A percentile compares a stretch with the other conserved stretches of the same genome.
Conservation (phyloP, 306 rosid genomes). For the Alnus glutinosa region DNA sequence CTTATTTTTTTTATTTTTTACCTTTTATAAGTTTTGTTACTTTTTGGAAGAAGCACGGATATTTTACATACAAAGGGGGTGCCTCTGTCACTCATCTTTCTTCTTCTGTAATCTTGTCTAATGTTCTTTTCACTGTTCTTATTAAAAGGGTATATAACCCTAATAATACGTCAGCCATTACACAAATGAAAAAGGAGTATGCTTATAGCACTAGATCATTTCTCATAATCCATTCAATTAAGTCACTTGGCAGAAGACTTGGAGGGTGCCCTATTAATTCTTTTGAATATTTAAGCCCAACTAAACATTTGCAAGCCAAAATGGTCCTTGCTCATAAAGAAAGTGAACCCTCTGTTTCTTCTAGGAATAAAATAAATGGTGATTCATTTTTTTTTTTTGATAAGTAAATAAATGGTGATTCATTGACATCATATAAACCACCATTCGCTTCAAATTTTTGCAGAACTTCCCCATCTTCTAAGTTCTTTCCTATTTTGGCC, state of each 20-base stretch:
- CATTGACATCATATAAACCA: slow-evolving; percentile 28
- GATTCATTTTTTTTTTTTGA: too few relatives aligned
- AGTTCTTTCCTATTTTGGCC: not conserved
- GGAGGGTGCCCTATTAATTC: not conserved
- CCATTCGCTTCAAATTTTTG: not conserved
- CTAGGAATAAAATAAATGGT: slow-evolving; percentile 1
- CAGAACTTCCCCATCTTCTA: slow-evolving; percentile 12
- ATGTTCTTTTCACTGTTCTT: not conserved
- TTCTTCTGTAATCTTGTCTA: not conserved
- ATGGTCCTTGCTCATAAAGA: not conserved
- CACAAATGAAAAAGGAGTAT: not conserved
- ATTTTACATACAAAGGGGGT: not conserved
- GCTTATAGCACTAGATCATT: not conserved
- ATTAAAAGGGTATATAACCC: not conserved
- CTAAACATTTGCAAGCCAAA: not conserved
- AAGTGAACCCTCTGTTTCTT: not conserved
- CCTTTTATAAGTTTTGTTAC: not conserved
- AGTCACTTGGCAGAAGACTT: not conserved
- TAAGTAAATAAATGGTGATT: not conserved
- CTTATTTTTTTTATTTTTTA: not conserved
- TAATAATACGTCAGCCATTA: not conserved
- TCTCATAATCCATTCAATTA: not conserved
- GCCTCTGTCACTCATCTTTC: not conserved
- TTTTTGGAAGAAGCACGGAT: not conserved
- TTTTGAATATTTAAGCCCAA: not conserved